Base-by-base conservation (phyloP, 495 filamentous ascomycete species). In the Aspergillus ellipticus region DNA sequence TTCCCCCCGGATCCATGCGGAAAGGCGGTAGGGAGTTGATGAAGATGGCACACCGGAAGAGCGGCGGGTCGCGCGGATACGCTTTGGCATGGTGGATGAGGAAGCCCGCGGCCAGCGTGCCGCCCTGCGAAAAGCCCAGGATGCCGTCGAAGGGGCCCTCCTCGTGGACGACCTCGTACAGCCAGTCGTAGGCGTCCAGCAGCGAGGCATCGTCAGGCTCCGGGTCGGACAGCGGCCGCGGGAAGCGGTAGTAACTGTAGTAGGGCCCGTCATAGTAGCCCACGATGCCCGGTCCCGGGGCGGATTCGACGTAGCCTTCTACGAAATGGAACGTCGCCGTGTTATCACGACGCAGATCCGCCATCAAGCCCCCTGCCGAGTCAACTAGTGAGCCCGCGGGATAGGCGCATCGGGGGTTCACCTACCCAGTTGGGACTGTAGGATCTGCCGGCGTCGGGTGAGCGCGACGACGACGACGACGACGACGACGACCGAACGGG, bases 131-230 rank as follows among this genome's bases (percentile, higher is more conserved):
- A 51, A 74, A 74, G 13, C 70, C 72, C 28, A 75, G 54, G 26
- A 74, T 53, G 24, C 65, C 71, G 42, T 75, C 72, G 35, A 74
- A 74, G 11, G 72, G 72, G 9, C 69, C 69, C 21, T 75, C 66
- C 22, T 67, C 53, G 13, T 62, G 58, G n/a, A 74, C 60, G 17
- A 65, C 60, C 29, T 73, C 68, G 52, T 67, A 55, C 6, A 74
- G 59, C 24, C 57, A 50, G 21, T 65, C 54, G 35, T 70, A 72
- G 0, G 71, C 68, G 8, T 66, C 65, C 8, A 56, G 29, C 6
- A 73, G 53, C 11, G 67, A 62, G 19, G 60, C 51, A 4, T 63
- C 64, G 43, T 69, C 64, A 2, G 39, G 51, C 16, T 70, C 66
- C 15, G 53, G 53, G 21, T 55, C 51, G 9, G 60, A 51, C 33